Base-by-base conservation (phyloP, 495 filamentous ascomycete species). In the Pseudomonodictys pantanalensis region DNA sequence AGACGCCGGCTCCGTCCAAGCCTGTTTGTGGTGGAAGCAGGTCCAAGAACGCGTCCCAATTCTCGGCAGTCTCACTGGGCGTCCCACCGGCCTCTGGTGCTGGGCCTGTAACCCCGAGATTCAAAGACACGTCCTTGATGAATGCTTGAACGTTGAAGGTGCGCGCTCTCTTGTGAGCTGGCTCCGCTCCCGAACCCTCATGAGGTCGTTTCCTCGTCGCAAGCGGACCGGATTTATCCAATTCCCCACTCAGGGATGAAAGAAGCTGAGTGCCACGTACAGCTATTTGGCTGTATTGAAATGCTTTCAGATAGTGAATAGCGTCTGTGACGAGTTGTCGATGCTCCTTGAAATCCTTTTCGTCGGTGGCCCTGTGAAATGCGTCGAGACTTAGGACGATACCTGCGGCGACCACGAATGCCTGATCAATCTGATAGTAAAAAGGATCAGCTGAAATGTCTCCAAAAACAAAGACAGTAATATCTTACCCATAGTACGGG, bases 361-460 rank as follows among this genome's bases (percentile, higher is more conserved):
- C 33, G 6, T 17, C 29, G 5, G 29, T 1, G 8, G 8, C 32
- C 10, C 56, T 20, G 26, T 60, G 56, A 30, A 45, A 52, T 1
- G 26, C 17, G 8, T 60, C 56, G 7, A 60, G 56, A 25, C 47
- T 43, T 24, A 60, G 56, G 12, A 58, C 50, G 3, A 58, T 58
- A 29, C 43, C 23, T 11, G 55, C 55, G 8, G 55, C 55, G 8
- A 58, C 30, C 18, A 20, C 28, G 35, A 59, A 59, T 1, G 56
- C 56, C 11, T 51, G 56, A 18, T 59, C 30, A 17, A 59, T 59
- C n/a, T n/a, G n/a, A n/a, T n/a, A n/a, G n/a, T n/a, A n/a, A n/a
- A n/a, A n/a, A n/a, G n/a, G n/a, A n/a, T n/a, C n/a, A n/a, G n/a
- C n/a, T n/a, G n/a, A n/a, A n/a, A n/a, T n/a, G n/a, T n/a, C n/a